These are phyloP conservation scores for Taphrina confusa DNA, from an alignment of 1,139 yeast genomes.

Conservation along the genomic window DNA sequence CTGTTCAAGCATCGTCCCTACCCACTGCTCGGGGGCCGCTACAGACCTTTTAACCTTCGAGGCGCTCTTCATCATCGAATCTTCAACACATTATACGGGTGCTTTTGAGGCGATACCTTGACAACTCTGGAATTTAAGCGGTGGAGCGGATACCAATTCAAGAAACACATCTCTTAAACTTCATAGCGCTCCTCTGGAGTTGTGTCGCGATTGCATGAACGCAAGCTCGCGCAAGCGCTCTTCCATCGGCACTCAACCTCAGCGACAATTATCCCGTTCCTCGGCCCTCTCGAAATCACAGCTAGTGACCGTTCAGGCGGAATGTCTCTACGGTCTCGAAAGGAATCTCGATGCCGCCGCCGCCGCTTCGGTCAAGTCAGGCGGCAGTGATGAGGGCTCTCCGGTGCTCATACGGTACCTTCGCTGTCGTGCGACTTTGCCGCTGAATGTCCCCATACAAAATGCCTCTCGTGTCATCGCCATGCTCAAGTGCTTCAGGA, in stretches of 20 bases:
- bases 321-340: conserved; percentile 25
- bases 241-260: background rate
- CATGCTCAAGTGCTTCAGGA: conserved; percentile 32
- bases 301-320: conserved; percentile 19
- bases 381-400: background rate
- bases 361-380: background rate
- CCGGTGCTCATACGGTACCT: conserved; percentile 24
- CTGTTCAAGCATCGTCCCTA: too few relatives aligned
- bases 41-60: too few relatives aligned
- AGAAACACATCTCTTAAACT: too few relatives aligned
- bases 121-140: too few relatives aligned
- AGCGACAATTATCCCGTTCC: background rate
- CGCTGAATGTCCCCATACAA: conserved; percentile 12
- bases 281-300: background rate
- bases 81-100: too few relatives aligned
- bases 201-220: conserved; percentile 19
- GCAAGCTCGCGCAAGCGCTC: conserved; percentile 4
- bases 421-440: conserved; percentile 18
- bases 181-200: too few relatives aligned
- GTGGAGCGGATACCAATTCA: too few relatives aligned
- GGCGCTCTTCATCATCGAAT: too few relatives aligned
- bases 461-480: conserved; percentile 31
- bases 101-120: too few relatives aligned
- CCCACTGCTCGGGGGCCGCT: too few relatives aligned
- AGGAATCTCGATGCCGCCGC: background rate